Evolutionary conservation across 805 yeast species (phyloP), one percentile per base, ranked within the genome.

Genomic region (Spathaspora sp.): DNA sequence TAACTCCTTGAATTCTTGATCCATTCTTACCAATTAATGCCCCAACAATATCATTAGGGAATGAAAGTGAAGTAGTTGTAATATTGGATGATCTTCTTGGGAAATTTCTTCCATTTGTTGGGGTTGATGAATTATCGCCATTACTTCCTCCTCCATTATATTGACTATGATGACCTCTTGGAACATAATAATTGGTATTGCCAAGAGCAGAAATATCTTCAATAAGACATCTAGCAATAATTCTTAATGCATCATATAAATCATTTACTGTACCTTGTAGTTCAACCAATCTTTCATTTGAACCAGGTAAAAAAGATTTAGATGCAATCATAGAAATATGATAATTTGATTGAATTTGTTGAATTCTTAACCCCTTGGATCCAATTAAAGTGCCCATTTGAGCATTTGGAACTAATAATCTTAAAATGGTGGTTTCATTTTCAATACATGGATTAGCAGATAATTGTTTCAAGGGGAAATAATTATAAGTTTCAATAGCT

Each of bases 321-420:
- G 96, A 86, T 10, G 96, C 96, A 50, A 89, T 90, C 81, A 91
- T 87, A 63, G 87, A 85, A 49, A 91, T 89, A 50, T 78, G 73
- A 65, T 75, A 85, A 31, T 70, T 72, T 53, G 83, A 85, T 70
- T 88, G 94, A 54, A 90, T 80, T 42, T 85, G 78, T 72, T 89
- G 90, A 63, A 91, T 91, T 64, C 91, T 79, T 11, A 76, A 72
- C 49, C 97, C 97, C 54, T 81, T 87, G 52, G 87, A 82, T 49
- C 97, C 97, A 63, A 91, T 90, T 45, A 91, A 79, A 8, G 96
- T 84, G 40, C 97, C 96, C 82, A 90, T 84, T 65, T 89, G 96
- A 48, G 85, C 78, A 67, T 90, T 89, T 42, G 97, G 90, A 53
- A 90, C 77, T 55, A 91, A 73, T 45, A 91, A 73, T 62, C 97